Evolutionary conservation across 1,284 basidiomycete species (phyloP).

Genomic region (Puccinia sorghi): DNA sequence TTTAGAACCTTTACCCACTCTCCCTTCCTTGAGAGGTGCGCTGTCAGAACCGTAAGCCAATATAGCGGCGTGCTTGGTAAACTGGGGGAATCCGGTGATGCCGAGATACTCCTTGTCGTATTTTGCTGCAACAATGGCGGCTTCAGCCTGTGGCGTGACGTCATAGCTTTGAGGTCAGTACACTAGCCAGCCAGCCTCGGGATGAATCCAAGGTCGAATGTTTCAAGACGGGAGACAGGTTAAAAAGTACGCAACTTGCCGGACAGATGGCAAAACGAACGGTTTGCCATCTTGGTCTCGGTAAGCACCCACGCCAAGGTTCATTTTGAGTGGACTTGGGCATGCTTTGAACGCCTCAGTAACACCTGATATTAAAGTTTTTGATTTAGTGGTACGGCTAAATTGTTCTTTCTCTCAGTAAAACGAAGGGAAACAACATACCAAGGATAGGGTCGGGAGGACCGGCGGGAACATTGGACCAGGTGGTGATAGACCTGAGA

Average conservation of each 20-base stretch:
- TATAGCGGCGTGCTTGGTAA: constrained; percentile 84
- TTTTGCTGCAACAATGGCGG: constrained; percentile 68
- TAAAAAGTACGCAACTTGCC: constrained; percentile 64
- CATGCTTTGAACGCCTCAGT: constrained; percentile 95
- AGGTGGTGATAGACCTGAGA: constrained; percentile 66
- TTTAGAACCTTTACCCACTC: constrained; percentile 64
- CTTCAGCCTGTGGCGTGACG: constrained; percentile 69
- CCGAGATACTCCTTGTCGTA: constrained; percentile 98
- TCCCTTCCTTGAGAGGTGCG: constrained; percentile 70
- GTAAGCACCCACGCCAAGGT: constrained; percentile 85
- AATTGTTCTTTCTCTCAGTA: neutral
- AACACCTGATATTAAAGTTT: constrained; percentile 65
- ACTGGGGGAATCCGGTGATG: constrained; percentile 85
- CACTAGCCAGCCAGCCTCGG: neutral
- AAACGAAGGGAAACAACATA: constrained; percentile 58
- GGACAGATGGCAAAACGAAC: constrained; percentile 85
- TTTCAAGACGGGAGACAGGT: constrained; percentile 1
- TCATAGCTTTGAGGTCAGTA: constrained; percentile 6
- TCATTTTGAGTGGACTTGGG: constrained; percentile 87
- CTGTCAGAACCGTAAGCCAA: constrained; percentile 89
- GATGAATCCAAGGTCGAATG: constrained; percentile 3
- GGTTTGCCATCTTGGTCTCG: constrained; percentile 93
- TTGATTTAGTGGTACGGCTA: neutral
- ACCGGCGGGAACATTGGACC: constrained; percentile 80
- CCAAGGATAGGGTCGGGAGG: constrained; percentile 93